Evolutionary conservation across 768 basidiomycete species (phyloP).

Genomic region (Myochromella boudieri): DNA sequence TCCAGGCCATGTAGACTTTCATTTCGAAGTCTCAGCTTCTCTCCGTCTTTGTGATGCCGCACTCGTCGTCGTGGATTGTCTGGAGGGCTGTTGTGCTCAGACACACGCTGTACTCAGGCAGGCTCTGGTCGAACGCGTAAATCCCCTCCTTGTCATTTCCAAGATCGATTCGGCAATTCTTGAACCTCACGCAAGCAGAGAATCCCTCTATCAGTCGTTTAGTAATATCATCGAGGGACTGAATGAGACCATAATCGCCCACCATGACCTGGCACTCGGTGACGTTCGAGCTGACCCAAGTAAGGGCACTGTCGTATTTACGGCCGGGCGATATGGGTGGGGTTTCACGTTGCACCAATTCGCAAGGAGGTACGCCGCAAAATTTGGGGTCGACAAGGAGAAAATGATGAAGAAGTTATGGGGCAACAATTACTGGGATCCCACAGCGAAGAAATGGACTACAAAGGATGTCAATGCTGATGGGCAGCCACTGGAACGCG

Average conservation of each 20-base stretch:
- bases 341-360: constrained; percentile 99
- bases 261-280: constrained; percentile 89
- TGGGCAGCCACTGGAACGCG: constrained; percentile 90
- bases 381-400: constrained; percentile 96
- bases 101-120: constrained; percentile 99
- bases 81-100: constrained; percentile 99
- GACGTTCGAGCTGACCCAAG: constrained; percentile 99
- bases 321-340: constrained; percentile 99
- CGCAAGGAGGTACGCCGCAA: constrained; percentile 91
- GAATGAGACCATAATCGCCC: constrained; percentile 97
- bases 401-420: constrained; percentile 98
- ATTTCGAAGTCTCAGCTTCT: constrained; percentile 98
- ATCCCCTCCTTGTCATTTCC: constrained; percentile 98
- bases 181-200: constrained; percentile 95
- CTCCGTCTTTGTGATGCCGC: constrained; percentile 99
- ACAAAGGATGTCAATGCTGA: constrained; percentile 72
- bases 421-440: constrained; percentile 99
- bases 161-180: constrained; percentile 99
- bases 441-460: constrained; percentile 93
- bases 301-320: constrained; percentile 96
- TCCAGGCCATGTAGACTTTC: constrained; percentile 99
- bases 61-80: constrained; percentile 98
- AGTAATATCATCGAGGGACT: constrained; percentile 94
- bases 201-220: constrained; percentile 97
- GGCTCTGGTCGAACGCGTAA: constrained; percentile 95